Base-by-base conservation (phyloP, 2,329 filamentous ascomycete species). In the Remersonia thermophila region DNA sequence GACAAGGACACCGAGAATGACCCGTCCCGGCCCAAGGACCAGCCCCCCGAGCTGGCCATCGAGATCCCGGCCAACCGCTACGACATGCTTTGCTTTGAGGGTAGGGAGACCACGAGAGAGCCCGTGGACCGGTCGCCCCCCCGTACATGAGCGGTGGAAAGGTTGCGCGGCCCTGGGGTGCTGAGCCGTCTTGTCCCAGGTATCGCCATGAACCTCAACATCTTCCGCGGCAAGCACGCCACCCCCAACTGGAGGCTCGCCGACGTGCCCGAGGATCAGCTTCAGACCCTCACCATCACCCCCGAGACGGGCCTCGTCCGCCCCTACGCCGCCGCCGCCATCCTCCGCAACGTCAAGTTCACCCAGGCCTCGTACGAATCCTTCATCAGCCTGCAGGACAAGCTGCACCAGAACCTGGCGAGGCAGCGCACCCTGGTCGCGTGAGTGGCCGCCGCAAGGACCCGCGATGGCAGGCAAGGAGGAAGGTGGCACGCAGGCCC, bases 331-430 rank as follows among this genome's bases (percentile, higher is more conserved):
- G 84, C 89, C 12, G 86, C 82, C 43, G 86, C 89, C 32, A 83
- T 98, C 47, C 67, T 98, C 44, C 79, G 91, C 48, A 83, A 86
- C 56, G 73, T 98, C 66, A 85, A 79, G 53, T 96, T 98, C 69
- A 87, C 83, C 50, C 72, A 91, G 65, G 83, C 80, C 48, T 73
- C 82, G 47, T 98, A 98, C 60, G 84, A 93, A 50, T 95, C 86
- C 54, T 98, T 98, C 81, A 98, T 98, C 56, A 75, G 80, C 38
- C 72, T 98, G 32, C 91, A 98, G 65, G 93, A 98, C 65, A 98
- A 98, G 67, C 74, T 98, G 32, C 91, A 98, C 65, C 82, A 89
- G 58, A 98, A 98, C 56, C 67, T 98, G 47, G 93, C 91, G 33
- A 77, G 91, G 43, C 83, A 96, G 60, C 71, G 91, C 51, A 95